phyloP scores from a whole-genome alignment of 2,329 filamentous ascomycete species.

The Fusarium caatingaense region DNA sequence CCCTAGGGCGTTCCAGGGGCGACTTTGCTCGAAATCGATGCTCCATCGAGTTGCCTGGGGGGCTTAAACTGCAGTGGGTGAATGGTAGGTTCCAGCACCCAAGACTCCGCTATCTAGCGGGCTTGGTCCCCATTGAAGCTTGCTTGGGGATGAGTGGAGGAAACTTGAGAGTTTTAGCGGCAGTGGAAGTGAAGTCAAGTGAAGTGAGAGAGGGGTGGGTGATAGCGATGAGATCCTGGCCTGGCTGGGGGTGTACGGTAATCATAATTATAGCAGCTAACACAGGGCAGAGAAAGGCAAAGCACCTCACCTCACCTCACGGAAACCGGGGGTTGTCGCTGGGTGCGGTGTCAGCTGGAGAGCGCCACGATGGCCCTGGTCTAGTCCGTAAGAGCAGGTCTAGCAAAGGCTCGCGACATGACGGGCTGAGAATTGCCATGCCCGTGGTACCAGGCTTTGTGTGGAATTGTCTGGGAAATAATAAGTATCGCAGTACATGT shows the following conservation, averaged over 20 bases:
- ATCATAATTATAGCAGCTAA: slow-evolving; percentile 22
- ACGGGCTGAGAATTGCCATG: slow-evolving; percentile 24
- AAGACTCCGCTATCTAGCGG: slow-evolving; percentile 35
- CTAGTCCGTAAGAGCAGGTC: slow-evolving; percentile 33
- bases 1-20: slow-evolving; percentile 34
- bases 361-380: slow-evolving; percentile 46
- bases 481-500: slow-evolving; percentile 30
- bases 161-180: slow-evolving; percentile 29
- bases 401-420: slow-evolving; percentile 37
- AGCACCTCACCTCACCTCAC: slow-evolving; percentile 37
- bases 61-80: slow-evolving; percentile 31
- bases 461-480: slow-evolving; percentile 8
- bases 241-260: background rate
- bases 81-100: slow-evolving; percentile 39
- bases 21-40: slow-evolving; percentile 25
- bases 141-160: slow-evolving; percentile 38
- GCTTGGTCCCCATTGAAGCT: slow-evolving; percentile 24
- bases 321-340: slow-evolving; percentile 36
- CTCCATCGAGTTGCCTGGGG: slow-evolving; percentile 25
- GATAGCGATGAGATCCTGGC: background rate
- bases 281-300: slow-evolving; percentile 38
- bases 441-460: slow-evolving; percentile 27
- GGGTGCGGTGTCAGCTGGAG: slow-evolving; percentile 46
- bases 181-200: background rate
- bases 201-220: slow-evolving; percentile 24